Base-by-base conservation (phyloP, 2,329 filamentous ascomycete genomes). In the Chrysoporthe deuterocubensis region DNA sequence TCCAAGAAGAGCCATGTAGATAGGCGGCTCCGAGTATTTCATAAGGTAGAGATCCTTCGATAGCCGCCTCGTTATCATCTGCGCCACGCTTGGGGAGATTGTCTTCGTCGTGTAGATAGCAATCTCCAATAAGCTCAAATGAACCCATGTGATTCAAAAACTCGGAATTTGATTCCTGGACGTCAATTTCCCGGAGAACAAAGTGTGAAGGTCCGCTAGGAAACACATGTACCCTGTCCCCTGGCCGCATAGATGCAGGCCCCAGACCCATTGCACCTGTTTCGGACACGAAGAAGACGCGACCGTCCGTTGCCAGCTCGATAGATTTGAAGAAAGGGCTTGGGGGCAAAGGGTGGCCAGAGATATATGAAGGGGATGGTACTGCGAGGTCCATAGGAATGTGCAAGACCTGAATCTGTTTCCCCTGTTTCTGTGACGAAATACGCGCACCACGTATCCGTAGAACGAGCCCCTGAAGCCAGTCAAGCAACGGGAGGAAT, bases 11-110 rank as follows among this genome's bases (percentile, higher is more conserved):
- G 16, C 16, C 4, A 9, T 54, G 18, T 13, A 54, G 34, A 11
- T 58, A 58, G 34, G 34, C 34, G 11, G 34, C 37, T 3, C n/a
- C 32, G 56, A 58, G 37, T 4, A 58, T 16, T 37, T 66, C 67
- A 32, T 50, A 66, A 11, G 63, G 63, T 1, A 68, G 52, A 14
- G 67, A 63, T 21, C 67, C 67, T 32, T 65, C 50, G 3, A 68
- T 2, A 9, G 9, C 40, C 0, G 42, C 4, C 21, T 62, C 42
- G 18, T 60, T n/a, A 11, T 46, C 21, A 6, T 18, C 2, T 16
- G 34, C 2, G 11, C 0, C 26, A 54, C 1, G 7, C 4, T 4
- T 1, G 5, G 18, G 4, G 4, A 54, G 11, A 6, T 7, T 6
- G n/a, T 14, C n/a, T 2, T 66, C 16, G 1, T 16, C 40, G 4